A percentile compares a stretch with the other conserved stretches of the same genome.
These are phyloP conservation scores for Aquanectria penicillioides DNA, from an alignment of 2,329 filamentous ascomycete genomes.

Conservation along the genomic window DNA sequence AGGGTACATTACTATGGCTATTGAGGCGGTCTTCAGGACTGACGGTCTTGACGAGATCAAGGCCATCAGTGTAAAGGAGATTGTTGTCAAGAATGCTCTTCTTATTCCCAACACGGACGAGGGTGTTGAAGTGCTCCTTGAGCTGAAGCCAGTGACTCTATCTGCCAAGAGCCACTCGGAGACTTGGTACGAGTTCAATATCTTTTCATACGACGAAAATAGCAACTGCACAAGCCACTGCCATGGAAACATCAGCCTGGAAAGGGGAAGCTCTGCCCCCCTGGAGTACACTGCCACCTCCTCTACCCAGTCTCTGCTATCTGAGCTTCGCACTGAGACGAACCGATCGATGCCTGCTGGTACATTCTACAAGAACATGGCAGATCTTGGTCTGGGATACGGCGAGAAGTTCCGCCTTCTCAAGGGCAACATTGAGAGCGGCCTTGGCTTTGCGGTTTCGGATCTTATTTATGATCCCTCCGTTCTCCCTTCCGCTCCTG, in stretches of 20 bases:
- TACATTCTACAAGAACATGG: conserved; percentile 37
- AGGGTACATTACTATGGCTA: conserved; percentile 47
- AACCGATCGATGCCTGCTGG: conserved; percentile 33
- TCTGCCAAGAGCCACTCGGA: conserved; percentile 34
- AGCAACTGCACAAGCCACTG: conserved; percentile 38
- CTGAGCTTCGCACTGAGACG: conserved; percentile 31
- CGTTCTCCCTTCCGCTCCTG: conserved; percentile 25
- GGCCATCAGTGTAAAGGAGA: conserved; percentile 30
- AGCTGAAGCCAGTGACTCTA: conserved; percentile 33
- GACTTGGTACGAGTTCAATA: conserved; percentile 38
- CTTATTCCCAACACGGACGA: conserved; percentile 35
- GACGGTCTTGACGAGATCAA: conserved; percentile 26
- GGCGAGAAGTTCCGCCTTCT: conserved; percentile 37
- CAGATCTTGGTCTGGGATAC: conserved; percentile 35
- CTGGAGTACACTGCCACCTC: conserved; percentile 26
- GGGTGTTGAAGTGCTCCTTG: conserved; percentile 37
- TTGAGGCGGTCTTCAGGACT: conserved; percentile 39
- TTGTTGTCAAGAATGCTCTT: conserved; percentile 37
- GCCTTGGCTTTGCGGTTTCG: conserved; percentile 32
- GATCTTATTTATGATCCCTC: conserved; percentile 32
- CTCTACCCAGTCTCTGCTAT: conserved; percentile 17
- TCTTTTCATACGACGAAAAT: conserved; percentile 40
- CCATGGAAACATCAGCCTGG: conserved; percentile 31
- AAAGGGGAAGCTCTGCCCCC: conserved; percentile 25
- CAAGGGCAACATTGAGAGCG: conserved; percentile 36